These are phyloP conservation scores for Colletotrichum horii DNA, from an alignment of 2,329 filamentous ascomycete genomes.

Conservation along the genomic window DNA sequence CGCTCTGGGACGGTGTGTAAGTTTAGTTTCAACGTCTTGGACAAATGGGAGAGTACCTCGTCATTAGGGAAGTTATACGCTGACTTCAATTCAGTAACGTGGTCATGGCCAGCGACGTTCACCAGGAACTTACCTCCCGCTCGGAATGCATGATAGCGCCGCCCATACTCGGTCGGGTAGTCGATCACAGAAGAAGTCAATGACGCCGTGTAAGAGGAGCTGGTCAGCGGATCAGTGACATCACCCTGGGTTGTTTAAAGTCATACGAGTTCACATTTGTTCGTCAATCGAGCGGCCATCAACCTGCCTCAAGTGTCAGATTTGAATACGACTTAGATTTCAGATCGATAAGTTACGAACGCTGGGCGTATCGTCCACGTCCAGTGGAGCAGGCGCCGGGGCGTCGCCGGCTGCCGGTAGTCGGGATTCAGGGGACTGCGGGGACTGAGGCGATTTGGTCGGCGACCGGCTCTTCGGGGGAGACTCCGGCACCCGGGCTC, in stretches of 20 bases:
- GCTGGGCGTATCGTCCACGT: background rate
- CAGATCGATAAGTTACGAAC: background rate
- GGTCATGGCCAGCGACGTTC: background rate
- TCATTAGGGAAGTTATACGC: background rate
- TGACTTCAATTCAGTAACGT: background rate
- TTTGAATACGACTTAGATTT: accelerated
- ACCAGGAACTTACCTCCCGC: background rate
- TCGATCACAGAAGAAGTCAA: background rate
- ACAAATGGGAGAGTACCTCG: background rate
- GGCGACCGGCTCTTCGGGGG: background rate
- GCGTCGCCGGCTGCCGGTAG: background rate
- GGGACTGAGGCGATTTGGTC: background rate
- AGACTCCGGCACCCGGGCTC: background rate
- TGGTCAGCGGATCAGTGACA: background rate
- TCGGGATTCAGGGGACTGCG: background rate
- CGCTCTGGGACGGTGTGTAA: background rate
- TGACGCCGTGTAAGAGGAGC: background rate
- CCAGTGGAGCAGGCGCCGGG: background rate
- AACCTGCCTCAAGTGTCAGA: background rate
- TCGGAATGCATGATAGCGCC: background rate
- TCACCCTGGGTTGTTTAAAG: background rate
- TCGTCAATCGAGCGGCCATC: background rate
- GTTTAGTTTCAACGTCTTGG: background rate
- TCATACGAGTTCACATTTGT: background rate
- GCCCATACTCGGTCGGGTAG: background rate